Percentiles rank a stretch among this genome's conserved stretches.
Conservation (phyloP, 2,329 filamentous ascomycete species). For the Epichloe sp. region DNA sequence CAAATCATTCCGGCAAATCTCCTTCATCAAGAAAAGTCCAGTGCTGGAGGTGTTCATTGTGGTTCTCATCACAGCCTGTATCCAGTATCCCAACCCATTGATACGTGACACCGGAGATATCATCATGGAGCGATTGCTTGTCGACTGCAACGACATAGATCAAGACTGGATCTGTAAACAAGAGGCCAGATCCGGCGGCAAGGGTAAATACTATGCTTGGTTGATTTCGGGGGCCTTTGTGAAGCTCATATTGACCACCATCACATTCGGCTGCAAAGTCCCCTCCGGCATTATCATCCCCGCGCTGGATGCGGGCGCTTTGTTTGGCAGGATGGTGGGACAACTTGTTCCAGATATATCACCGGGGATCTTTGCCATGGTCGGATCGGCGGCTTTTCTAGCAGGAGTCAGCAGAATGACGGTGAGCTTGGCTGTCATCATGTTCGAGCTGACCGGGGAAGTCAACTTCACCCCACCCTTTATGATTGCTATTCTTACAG, state of each 20-base stretch:
- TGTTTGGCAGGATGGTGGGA: slow-evolving; percentile 42
- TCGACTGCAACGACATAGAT: slow-evolving; percentile 32
- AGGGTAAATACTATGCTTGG: slow-evolving; percentile 31
- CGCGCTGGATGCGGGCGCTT: slow-evolving; percentile 41
- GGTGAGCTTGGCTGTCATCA: slow-evolving; percentile 43
- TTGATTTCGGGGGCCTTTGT: slow-evolving; percentile 40
- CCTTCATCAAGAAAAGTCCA: slow-evolving; percentile 39
- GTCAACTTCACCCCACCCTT: slow-evolving; percentile 43
- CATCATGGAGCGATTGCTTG: slow-evolving; percentile 41
- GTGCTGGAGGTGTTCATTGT: slow-evolving; percentile 43
- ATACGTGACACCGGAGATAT: slow-evolving; percentile 41
- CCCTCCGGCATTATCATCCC: slow-evolving; percentile 49
- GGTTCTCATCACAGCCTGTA: slow-evolving; percentile 35
- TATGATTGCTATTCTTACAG: slow-evolving; percentile 46
- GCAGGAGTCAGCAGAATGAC: slow-evolving; percentile 47
- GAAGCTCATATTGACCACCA: slow-evolving; percentile 42
- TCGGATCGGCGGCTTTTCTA: slow-evolving; percentile 44
- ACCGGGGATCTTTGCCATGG: slow-evolving; percentile 48
- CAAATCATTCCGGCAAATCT: slow-evolving; percentile 36
- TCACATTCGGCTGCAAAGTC: slow-evolving; percentile 48
- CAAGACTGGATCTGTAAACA: slow-evolving; percentile 36
- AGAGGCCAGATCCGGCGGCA: slow-evolving; percentile 25
- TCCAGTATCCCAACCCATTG: slow-evolving; percentile 43
- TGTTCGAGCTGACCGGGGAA: slow-evolving; percentile 48
- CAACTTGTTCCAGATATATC: slow-evolving; percentile 27